Evolutionary conservation across 208 protist genomes (phyloP), one percentile per base, ranked within the genome.

Genomic region (Trypanosoma lewisi): DNA sequence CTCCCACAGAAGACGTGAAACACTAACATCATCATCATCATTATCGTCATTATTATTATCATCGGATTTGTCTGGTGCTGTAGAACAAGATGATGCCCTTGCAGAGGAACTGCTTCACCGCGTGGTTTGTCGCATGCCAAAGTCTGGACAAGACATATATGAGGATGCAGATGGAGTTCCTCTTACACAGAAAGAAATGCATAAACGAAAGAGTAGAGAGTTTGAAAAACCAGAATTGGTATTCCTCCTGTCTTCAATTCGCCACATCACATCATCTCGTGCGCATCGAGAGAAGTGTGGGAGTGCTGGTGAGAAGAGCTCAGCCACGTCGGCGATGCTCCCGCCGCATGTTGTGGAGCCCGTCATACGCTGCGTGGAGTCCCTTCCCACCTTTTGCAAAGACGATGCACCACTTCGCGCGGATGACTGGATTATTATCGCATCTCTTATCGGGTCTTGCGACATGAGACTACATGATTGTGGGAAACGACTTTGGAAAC

Each of bases 181-280:
- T 45, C 16, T 62, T 2, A 25, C 50, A 5, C 57, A 62, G 25
- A 73, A 73, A 44, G 50, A 31, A n/a, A 56, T 73, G 34, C 67
- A 73, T 25, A 73, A 73, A 27, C n/a, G 59, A 25, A 33, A 19
- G 23, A 11, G 41, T 25, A 41, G 21, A 8, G 11, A 1, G 0
- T 54, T 73, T 55, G 67, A 73, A 41, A 65, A 49, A 52, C 59
- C 52, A 34, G 67, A 73, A 30, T 47, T 73, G 6, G 3, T 61
- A 7, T 73, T 62, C 30, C 36, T 73, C 0, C 19, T 57, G 25
- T 70, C 64, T 31, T 63, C 53, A 6, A 17, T 70, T 17, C 64
- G 64, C 1, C 54, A 63, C n/a, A 19, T 63, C 19, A 44, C 64
- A 12, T 2, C 9, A 21, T 30, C 27, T 31, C 64, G 64, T 3